These are phyloP conservation scores for Globisporangium paddicum DNA, from an alignment of 352 stramenopile species.

Conservation along the genomic window DNA sequence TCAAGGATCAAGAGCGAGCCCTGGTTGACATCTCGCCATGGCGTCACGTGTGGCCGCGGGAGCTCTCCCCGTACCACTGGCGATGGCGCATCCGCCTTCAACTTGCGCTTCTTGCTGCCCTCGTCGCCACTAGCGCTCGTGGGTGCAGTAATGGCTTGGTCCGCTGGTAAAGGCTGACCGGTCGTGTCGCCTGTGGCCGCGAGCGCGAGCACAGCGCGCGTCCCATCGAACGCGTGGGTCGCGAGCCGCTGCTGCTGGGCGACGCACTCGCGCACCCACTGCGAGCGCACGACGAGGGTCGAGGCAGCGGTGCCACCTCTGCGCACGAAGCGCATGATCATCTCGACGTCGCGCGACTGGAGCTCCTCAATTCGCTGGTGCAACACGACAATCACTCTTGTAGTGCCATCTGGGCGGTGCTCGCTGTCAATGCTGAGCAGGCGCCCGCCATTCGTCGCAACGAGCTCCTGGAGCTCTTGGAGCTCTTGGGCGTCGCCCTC, in stretches of 20 bases:
- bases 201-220: slow-evolving; percentile 3
- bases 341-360: slow-evolving; percentile 9
- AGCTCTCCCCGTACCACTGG: not conserved
- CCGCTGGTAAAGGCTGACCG: not conserved
- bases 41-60: slow-evolving; percentile 23
- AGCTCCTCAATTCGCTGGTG: slow-evolving; percentile 3
- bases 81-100: not conserved
- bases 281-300: slow-evolving; percentile 22
- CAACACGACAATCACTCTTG: slow-evolving; percentile 23
- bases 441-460: slow-evolving; percentile 25
- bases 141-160: not conserved
- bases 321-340: slow-evolving; percentile 10
- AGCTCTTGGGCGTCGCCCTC: not conserved
- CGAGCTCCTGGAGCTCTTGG: slow-evolving; percentile 17
- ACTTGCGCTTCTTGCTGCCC: slow-evolving; percentile 8
- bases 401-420: not conserved
- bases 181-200: not conserved
- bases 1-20: slow-evolving; percentile 51
- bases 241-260: slow-evolving; percentile 30
- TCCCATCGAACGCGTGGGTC: slow-evolving; percentile 13
- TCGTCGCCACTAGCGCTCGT: not conserved
- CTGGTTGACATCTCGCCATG: slow-evolving; percentile 35
- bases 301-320: not conserved
- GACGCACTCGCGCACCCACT: slow-evolving; percentile 41
- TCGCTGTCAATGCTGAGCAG: slow-evolving; percentile 13